phyloP scores from a whole-genome alignment of 257 asterid genomes.

The Catharanthus roseus region DNA sequence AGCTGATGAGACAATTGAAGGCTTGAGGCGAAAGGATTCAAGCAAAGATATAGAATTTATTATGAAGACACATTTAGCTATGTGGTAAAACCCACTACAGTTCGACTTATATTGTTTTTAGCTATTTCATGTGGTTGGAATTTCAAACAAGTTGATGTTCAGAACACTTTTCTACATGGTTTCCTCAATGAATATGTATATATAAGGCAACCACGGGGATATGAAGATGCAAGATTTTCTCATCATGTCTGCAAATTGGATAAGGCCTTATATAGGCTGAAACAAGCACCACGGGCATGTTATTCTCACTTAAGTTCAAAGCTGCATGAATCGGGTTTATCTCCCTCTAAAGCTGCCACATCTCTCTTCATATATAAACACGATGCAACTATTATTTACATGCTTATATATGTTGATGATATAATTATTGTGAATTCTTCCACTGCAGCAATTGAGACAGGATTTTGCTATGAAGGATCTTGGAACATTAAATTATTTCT shows the following conservation, averaged over 20 bases:
- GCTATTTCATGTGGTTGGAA: too few species aligned
- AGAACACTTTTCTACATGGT: neutral
- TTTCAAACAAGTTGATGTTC: neutral
- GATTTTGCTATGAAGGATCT: too few species aligned
- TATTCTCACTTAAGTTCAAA: neutral
- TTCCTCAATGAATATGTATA: neutral
- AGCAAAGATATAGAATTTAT: neutral
- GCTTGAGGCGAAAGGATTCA: neutral
- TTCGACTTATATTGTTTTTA: neutral
- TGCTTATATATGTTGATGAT: too few species aligned
- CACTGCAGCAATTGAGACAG: too few species aligned
- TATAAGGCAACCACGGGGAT: neutral
- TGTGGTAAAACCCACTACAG: neutral
- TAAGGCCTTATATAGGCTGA: neutral
- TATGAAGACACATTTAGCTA: neutral
- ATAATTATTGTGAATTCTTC: too few species aligned
- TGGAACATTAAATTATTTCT: too few species aligned
- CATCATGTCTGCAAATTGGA: neutral
- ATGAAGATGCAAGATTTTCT: neutral
- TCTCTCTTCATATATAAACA: too few species aligned
- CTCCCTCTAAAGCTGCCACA: too few species aligned
- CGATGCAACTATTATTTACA: too few species aligned
- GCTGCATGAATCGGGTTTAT: too few species aligned
- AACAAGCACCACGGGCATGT: neutral
- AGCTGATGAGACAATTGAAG: neutral